Base-by-base conservation (phyloP, 176 grass and related monocot species). In the Eremochloa ophiuroides region DNA sequence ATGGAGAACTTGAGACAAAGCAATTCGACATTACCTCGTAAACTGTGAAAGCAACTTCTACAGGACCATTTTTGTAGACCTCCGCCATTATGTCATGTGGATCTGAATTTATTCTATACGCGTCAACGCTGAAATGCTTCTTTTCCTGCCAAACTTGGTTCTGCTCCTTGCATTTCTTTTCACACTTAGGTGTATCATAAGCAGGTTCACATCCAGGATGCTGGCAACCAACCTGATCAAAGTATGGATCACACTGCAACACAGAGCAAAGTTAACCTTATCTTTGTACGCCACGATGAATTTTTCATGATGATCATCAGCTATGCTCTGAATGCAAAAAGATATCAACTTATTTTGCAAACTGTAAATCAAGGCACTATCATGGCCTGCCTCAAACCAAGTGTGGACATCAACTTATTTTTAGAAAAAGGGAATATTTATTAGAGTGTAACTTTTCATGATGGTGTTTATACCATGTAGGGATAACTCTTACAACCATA, bases 181-280 rank as follows among this genome's bases (percentile, higher is more conserved):
- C 83, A 79, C 95, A 98, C 35, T 44, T 17, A 5, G 92, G 92
- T 51, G 92, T 98, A 79, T 75, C 59, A 82, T 93, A 98, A 58
- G 66, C 75, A 69, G 95, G 95, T 78, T 94, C 95, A 10, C 95
- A 98, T 43, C 95, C 92, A 41, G 95, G 95, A 86, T 97, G 95
- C 17, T 71, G 7, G 69, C 92, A 97, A 66, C 92, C 92, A 1
- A 51, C 76, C 66, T 92, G 84, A 88, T 97, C 95, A 50, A 97
- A 97, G 79, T 97, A 97, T 75, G 95, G 95, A 84, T 98, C 90
- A 5, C 92, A 95, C 95, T 98, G 86, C 92, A 89, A 84, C 50
- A 76, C 0, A 37, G 31, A 78, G 48, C 6, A 77, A 68, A 60
- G 18, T 50, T 78, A 80, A 51, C 29, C 39, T 22, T 59, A 20